Percentiles rank a stretch among this genome's conserved stretches.
These are phyloP conservation scores for Neurospora sp. DNA, from an alignment of 495 filamentous ascomycete species.

Conservation along the genomic window DNA sequence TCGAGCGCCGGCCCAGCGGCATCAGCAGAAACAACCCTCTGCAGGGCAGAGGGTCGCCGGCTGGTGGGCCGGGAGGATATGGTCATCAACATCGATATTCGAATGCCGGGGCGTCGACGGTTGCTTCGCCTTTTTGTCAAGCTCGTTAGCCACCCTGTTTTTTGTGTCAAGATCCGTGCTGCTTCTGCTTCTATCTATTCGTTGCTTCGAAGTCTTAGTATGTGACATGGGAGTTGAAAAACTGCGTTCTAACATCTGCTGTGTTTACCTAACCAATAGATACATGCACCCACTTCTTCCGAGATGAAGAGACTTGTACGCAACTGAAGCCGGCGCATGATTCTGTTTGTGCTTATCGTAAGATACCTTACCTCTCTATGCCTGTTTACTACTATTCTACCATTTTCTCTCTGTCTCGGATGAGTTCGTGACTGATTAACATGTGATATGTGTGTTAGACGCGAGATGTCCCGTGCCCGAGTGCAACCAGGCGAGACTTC, in stretches of 20 bases:
- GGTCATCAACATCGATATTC: conserved; percentile 7
- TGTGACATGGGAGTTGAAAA: neutral
- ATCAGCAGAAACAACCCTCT: neutral
- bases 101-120: neutral
- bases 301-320: conserved; percentile 12
- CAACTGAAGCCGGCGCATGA: conserved; percentile 17
- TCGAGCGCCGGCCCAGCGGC: conserved; percentile 4
- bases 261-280: neutral
- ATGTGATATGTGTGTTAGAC: conserved; percentile 6
- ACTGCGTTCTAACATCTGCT: neutral
- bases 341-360: conserved; percentile 16
- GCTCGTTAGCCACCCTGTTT: conserved; percentile 10
- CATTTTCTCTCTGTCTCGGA: neutral
- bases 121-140: conserved; percentile 15
- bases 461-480: conserved; percentile 12
- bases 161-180: neutral
- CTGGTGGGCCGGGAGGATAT: conserved; percentile 5
- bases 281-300: conserved; percentile 14
- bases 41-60: neutral
- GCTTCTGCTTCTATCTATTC: neutral
- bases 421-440: neutral
- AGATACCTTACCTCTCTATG: neutral
- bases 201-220: neutral
- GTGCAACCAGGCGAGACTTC: conserved; percentile 14
- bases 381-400: neutral